A percentile compares a stretch with the other conserved stretches of the same genome.
Conservation (phyloP, 2,329 filamentous ascomycete species). For the Ophiostoma ulmi region DNA sequence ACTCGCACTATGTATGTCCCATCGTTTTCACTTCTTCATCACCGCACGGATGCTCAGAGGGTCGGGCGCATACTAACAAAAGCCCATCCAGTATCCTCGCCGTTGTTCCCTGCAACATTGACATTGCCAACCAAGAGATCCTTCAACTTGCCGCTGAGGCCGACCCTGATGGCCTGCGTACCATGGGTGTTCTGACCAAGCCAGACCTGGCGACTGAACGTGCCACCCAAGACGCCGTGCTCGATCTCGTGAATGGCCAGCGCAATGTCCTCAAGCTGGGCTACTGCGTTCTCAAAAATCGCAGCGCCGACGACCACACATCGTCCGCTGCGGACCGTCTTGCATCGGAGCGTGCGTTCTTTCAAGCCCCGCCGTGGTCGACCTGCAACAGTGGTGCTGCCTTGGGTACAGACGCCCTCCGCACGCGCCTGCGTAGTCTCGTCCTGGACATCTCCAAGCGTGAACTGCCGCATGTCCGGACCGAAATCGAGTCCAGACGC, state of each 20-base stretch:
- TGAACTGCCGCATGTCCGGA: neutral
- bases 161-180: constrained; percentile 41
- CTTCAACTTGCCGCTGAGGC: constrained; percentile 37
- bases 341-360: neutral
- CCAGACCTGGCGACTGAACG: constrained; percentile 42
- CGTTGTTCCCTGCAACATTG: constrained; percentile 39
- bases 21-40: neutral
- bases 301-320: too few species aligned
- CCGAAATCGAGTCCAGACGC: neutral
- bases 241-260: too few species aligned
- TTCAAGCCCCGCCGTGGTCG: neutral
- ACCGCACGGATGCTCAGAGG: too few species aligned
- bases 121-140: constrained; percentile 39
- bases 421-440: neutral
- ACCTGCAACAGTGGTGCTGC: neutral
- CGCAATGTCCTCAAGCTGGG: too few species aligned
- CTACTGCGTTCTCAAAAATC: too few species aligned
- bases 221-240: too few species aligned
- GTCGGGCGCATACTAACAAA: constrained; percentile 34
- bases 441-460: neutral
- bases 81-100: constrained; percentile 28
- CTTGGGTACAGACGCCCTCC: neutral
- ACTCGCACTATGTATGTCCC: constrained; percentile 39
- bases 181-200: constrained; percentile 53
- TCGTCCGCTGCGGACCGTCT: neutral